Evolutionary conservation across 495 filamentous ascomycete species (phyloP), one percentile per base, ranked within the genome.

Genomic region (Lindgomyces ingoldianus): DNA sequence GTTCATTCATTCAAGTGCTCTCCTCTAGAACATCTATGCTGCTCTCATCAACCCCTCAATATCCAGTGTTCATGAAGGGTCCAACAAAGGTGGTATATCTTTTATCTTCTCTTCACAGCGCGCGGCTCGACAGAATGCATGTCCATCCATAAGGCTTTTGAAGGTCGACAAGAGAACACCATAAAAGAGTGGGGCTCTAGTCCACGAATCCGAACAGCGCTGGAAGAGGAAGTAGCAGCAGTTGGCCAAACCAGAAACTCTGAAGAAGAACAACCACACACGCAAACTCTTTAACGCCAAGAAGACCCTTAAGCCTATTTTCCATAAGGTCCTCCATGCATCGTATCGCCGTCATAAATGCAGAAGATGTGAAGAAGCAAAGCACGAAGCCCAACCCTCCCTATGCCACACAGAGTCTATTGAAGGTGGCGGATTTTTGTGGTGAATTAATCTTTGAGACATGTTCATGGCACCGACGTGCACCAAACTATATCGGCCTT

Each of bases 331-430:
- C 64, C 53, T 49, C 59, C 58, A 61, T 69, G 66, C 66, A 60
- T 69, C 61, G 33, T 55, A 19, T 57, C 29, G 60, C 58, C 56
- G 49, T 69, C 60, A 49, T 70, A 70, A 65, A 70, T 65, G 67
- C 67, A 62, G 25, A 58, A 65, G 39, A 62, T 70, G 62, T 41
- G 66, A 64, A 58, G 44, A 60, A 52, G 50, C 52, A 57, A 33
- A 58, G 19, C 49, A 46, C 50, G 8, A 49, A 62, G 39, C 18
- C 60, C 10, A 33, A 30, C 51, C 19, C 50, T 22, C 3, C 42
- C 24, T 24, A 33, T 10, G n/a, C 57, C 51, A 45, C 19, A 44
- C 24, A 36, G 25, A 6, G 26, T 18, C 51, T 6, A 39, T 22
- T 18, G 9, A 2, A 30, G 26, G 51, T 57, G 14, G 36, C 39